Conservation (phyloP, 106 monocot genomes). For the Dendrobium huoshanense region DNA sequence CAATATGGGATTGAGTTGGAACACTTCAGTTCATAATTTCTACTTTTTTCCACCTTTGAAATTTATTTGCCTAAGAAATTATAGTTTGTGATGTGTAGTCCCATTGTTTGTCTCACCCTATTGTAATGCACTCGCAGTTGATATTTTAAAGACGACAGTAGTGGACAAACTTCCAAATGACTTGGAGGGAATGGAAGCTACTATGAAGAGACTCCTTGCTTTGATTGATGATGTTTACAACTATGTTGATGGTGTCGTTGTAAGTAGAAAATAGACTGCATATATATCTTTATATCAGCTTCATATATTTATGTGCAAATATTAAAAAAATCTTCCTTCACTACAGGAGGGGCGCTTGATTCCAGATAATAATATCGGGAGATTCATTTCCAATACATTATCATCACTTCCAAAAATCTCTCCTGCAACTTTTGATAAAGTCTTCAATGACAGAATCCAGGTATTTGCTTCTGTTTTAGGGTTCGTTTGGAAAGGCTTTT, state of each 20-base stretch:
- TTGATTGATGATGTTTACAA: conserved; percentile 87
- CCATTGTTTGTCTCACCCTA: neutral
- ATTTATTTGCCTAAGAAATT: too few relatives aligned
- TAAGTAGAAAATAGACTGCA: conserved; percentile 23
- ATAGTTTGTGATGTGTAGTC: neutral
- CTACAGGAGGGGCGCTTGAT: conserved; percentile 57
- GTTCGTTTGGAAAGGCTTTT: neutral
- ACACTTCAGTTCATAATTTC: too few relatives aligned
- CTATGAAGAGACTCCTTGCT: conserved; percentile 56
- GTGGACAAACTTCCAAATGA: conserved; percentile 92
- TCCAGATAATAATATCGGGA: conserved; percentile 75
- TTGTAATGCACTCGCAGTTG: conserved; percentile 40
- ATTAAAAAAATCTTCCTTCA: neutral
- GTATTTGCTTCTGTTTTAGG: conserved; percentile 16
- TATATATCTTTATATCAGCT: neutral
- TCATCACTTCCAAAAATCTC: conserved; percentile 65
- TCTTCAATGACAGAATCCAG: conserved; percentile 92
- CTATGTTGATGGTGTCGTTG: conserved; percentile 88
- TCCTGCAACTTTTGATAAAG: conserved; percentile 74
- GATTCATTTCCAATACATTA: conserved; percentile 63
- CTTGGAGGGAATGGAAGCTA: conserved; percentile 87
- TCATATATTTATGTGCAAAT: conserved; percentile 2
- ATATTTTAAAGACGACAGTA: conserved; percentile 59
- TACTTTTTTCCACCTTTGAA: too few relatives aligned
- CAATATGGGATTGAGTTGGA: too few relatives aligned